Percentiles rank a stretch among this genome's conserved stretches.
phyloP scores from a whole-genome alignment of 768 basidiomycete species.

The Lenzites betulinus region DNA sequence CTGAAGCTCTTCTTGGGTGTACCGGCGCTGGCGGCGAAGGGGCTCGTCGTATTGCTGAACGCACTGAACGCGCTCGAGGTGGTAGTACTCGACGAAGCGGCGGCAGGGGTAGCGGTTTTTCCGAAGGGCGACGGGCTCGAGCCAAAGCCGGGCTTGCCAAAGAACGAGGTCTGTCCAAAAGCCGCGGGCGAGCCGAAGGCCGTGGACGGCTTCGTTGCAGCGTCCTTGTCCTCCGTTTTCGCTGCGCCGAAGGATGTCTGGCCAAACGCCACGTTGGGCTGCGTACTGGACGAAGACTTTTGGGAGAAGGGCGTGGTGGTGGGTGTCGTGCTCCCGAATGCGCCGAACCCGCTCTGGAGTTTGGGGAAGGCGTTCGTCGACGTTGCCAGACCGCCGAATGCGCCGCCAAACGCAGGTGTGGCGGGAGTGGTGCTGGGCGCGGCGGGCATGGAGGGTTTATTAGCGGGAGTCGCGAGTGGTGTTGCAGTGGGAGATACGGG shows the following conservation, averaged over 20 bases:
- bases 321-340: conserved; percentile 12
- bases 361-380: conserved; percentile 20
- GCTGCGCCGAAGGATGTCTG: conserved; percentile 10
- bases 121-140: conserved; percentile 28
- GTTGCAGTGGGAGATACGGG: not conserved
- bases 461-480: not conserved
- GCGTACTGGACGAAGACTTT: not conserved
- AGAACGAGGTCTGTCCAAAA: conserved; percentile 21
- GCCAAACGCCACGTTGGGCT: not conserved
- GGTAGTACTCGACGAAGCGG: conserved; percentile 27
- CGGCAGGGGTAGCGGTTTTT: conserved; percentile 22
- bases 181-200: conserved; percentile 30
- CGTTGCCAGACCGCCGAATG: conserved; percentile 21
- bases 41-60: conserved; percentile 34
- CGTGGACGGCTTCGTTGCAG: conserved; percentile 10
- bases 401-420: conserved; percentile 8
- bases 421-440: not conserved
- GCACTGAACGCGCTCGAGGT: conserved; percentile 43
- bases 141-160: conserved; percentile 21
- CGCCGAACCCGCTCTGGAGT: conserved; percentile 22
- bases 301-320: conserved; percentile 13
- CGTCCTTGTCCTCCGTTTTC: conserved; percentile 1
- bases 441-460: not conserved
- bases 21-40: conserved; percentile 43
- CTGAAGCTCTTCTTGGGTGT: conserved; percentile 52